A percentile compares a stretch with the other conserved stretches of the same genome.
Evolutionary conservation across 768 basidiomycete genomes (phyloP).

Genomic region (Panus rudis): DNA sequence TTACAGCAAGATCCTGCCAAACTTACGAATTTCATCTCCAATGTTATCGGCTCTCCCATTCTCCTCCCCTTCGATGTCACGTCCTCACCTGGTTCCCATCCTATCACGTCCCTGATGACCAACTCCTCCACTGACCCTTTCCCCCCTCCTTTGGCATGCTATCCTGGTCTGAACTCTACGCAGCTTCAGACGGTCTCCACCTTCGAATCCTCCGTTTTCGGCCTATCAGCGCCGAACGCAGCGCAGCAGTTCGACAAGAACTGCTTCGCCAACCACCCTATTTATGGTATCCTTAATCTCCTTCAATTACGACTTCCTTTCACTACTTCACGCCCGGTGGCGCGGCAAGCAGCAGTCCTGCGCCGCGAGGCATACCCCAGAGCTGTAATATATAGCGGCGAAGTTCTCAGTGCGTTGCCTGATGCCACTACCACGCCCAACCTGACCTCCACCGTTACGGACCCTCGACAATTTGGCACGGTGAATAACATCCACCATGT

Average conservation of each 20-base stretch:
- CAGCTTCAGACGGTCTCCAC: constrained; percentile 36
- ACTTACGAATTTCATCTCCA: constrained; percentile 40
- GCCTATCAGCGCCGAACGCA: constrained; percentile 28
- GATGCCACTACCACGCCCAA: constrained; percentile 26
- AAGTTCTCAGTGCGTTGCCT: constrained; percentile 42
- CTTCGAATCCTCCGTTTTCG: constrained; percentile 48
- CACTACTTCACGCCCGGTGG: constrained; percentile 32
- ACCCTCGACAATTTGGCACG: constrained; percentile 53
- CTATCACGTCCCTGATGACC: constrained; percentile 35
- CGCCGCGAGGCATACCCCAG: constrained; percentile 36
- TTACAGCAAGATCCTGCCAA: constrained; percentile 39
- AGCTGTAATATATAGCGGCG: constrained; percentile 45
- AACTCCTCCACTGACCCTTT: constrained; percentile 37
- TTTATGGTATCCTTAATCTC: constrained; percentile 58
- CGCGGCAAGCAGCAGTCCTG: constrained; percentile 46
- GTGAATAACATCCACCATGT: constrained; percentile 48
- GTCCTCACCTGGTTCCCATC: constrained; percentile 17
- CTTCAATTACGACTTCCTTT: constrained; percentile 55
- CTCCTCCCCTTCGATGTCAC: constrained; percentile 55
- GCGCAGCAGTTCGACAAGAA: constrained; percentile 35
- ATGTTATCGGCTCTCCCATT: constrained; percentile 39
- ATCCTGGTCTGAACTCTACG: constrained; percentile 39
- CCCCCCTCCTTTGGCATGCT: constrained; percentile 56
- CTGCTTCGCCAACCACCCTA: constrained; percentile 51
- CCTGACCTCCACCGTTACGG: constrained; percentile 11